Conservation (phyloP, 768 basidiomycete species). For the Glaciozyma antarctica region DNA sequence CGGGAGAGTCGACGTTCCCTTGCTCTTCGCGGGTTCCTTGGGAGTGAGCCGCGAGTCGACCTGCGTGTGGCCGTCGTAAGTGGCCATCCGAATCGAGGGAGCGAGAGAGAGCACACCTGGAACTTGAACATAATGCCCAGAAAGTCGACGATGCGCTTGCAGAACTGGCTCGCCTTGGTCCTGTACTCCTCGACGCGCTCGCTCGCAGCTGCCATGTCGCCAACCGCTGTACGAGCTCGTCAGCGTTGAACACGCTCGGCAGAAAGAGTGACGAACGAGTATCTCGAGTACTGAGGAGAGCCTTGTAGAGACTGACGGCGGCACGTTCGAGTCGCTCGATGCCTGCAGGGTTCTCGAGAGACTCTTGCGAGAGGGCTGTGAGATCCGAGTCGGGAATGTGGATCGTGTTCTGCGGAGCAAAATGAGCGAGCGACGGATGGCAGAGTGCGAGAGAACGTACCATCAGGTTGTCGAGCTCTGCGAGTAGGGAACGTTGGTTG, state of each 20-base stretch:
- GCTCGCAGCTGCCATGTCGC: constrained; percentile 96
- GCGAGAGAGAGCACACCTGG: constrained; percentile 49
- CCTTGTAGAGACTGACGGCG: constrained; percentile 84
- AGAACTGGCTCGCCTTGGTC: constrained; percentile 83
- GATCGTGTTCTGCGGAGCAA: constrained; percentile 64
- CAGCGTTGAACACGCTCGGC: neutral
- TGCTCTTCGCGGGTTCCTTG: too few species aligned
- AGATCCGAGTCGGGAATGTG: constrained; percentile 76
- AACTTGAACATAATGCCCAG: constrained; percentile 83
- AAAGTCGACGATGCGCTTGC: constrained; percentile 81
- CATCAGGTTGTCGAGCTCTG: constrained; percentile 77
- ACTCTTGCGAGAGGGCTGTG: constrained; percentile 72
- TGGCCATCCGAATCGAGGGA: neutral
- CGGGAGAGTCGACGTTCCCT: neutral
- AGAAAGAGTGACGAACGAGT: constrained; percentile 50
- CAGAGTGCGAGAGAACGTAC: constrained; percentile 42
- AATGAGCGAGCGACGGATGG: neutral
- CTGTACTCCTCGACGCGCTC: constrained; percentile 83
- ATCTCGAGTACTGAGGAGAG: constrained; percentile 77
- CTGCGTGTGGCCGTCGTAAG: too few species aligned
- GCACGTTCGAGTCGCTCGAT: constrained; percentile 72
- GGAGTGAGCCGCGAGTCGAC: too few species aligned
- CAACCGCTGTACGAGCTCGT: constrained; percentile 22
- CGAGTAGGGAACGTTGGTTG: constrained; percentile 76
- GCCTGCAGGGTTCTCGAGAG: constrained; percentile 66